Base-by-base conservation (phyloP, 345 rosid genomes). In the Erysimum cheiranthoides region DNA sequence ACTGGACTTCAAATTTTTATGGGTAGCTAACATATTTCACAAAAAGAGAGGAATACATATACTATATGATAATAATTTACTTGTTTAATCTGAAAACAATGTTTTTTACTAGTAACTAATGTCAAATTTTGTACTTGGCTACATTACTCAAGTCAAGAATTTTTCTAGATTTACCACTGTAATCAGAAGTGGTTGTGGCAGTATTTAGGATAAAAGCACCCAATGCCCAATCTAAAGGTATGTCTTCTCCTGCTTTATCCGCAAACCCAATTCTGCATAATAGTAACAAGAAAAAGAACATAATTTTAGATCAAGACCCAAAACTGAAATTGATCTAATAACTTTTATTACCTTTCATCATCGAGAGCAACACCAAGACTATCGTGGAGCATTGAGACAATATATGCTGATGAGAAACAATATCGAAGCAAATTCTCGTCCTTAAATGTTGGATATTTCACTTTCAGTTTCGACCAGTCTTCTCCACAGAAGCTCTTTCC, bases 341-440 rank as follows among this genome's bases (percentile, higher is more conserved):
- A 17, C 2, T 8, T 47, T 17, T 3, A 25, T 51, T 84, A 86
- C 97, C 94, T 86, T 46, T 82, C 71, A 73, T 89, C 89, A 67
- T 89, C 83, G 71, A 89, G 69, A 53, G 87, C 73, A 79, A 91
- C 70, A 63, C 90, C 97, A 70, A 91, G 87, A 78, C 90, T 88
- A 75, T 93, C 98, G 71, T 91, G 94, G 78, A 93, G 97, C 71
- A 93, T 81, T 43, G 97, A 93, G 61, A 89, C 85, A 14, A 93
- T 90, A 73, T 90, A 93, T 57, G 97, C 96, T 50, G 97, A 91
- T 46, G 96, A 93, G 86, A 93, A 93, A 82, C 98, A 91, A 78
- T 86, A 90, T 68, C 73, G 89, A 76, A 75, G 74, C 68, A 93
- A 69, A 79, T 80, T 91, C 74, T 88, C 94, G 61, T 84, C 93